These are phyloP conservation scores for Sequoiadendron giganteum DNA, from an alignment of 75 land plant species.

Conservation along the genomic window DNA sequence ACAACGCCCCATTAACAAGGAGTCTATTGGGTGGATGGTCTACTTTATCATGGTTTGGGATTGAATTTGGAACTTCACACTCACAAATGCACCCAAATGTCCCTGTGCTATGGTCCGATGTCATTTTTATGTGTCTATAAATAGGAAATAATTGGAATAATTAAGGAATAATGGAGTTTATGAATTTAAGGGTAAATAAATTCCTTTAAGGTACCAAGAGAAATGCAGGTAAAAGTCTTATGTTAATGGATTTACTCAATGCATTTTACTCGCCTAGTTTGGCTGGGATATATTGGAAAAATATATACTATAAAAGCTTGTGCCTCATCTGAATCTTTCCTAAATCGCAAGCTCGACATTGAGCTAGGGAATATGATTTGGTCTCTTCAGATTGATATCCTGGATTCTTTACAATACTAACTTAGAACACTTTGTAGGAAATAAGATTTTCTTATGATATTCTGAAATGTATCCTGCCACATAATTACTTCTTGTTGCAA, in stretches of 20 bases:
- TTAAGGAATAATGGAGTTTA: neutral
- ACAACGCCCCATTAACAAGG: too few species aligned
- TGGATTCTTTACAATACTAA: neutral
- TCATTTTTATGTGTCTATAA: neutral
- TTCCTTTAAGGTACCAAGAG: neutral
- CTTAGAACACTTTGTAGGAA: neutral
- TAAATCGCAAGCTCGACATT: neutral
- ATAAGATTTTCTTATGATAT: neutral
- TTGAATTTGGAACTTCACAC: too few species aligned
- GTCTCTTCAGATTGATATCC: neutral
- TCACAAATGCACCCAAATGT: too few species aligned
- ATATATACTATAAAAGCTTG: neutral
- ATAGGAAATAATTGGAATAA: neutral
- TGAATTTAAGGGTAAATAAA: neutral
- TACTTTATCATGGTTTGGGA: too few species aligned
- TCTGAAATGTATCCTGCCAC: neutral
- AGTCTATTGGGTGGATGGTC: too few species aligned
- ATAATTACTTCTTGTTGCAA: neutral
- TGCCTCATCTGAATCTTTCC: neutral
- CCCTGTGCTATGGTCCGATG: too few species aligned
- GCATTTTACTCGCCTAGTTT: neutral
- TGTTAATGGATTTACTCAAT: neutral
- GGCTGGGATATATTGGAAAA: neutral
- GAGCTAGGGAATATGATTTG: neutral
- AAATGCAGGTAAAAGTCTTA: neutral